These are phyloP conservation scores for Infundibulicybe gibba DNA, from an alignment of 768 basidiomycete species.

Conservation along the genomic window DNA sequence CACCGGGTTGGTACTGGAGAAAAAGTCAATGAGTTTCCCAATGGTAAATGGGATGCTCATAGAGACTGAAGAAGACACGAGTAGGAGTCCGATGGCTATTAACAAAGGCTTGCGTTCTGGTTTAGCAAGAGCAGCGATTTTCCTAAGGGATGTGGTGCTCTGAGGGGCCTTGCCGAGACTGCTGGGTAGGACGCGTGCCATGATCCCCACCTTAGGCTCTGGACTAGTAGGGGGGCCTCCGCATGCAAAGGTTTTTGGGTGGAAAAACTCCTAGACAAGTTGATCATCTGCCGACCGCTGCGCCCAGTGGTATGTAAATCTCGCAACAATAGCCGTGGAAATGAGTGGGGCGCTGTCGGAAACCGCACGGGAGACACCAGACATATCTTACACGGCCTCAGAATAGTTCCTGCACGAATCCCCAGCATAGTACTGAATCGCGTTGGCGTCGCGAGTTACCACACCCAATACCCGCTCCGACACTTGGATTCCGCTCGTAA, in stretches of 20 bases:
- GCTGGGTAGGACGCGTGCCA: conserved; percentile 13
- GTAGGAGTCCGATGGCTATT: conserved; percentile 73
- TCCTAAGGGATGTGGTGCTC: conserved; percentile 62
- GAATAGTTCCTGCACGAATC: too few species aligned
- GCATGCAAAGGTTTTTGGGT: background rate
- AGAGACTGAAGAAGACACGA: conserved; percentile 87
- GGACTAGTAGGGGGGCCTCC: background rate
- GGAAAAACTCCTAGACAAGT: background rate
- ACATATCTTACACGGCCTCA: too few species aligned
- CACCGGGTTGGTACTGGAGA: conserved; percentile 71
- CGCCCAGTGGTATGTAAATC: too few species aligned
- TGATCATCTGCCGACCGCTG: too few species aligned
- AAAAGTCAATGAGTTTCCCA: conserved; percentile 93
- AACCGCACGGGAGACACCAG: too few species aligned
- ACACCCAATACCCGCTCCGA: too few species aligned
- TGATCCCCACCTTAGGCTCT: conserved; percentile 4
- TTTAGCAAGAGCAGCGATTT: conserved; percentile 74
- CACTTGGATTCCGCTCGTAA: too few species aligned
- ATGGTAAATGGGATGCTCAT: conserved; percentile 93
- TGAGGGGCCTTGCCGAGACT: conserved; percentile 31
- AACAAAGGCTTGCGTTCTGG: conserved; percentile 78
- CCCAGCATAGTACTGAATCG: too few species aligned
- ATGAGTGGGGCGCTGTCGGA: too few species aligned
- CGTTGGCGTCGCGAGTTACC: too few species aligned
- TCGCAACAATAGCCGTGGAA: too few species aligned